Evolutionary conservation across 352 stramenopile species (phyloP).

Genomic region (Phytophthora fragariae): DNA sequence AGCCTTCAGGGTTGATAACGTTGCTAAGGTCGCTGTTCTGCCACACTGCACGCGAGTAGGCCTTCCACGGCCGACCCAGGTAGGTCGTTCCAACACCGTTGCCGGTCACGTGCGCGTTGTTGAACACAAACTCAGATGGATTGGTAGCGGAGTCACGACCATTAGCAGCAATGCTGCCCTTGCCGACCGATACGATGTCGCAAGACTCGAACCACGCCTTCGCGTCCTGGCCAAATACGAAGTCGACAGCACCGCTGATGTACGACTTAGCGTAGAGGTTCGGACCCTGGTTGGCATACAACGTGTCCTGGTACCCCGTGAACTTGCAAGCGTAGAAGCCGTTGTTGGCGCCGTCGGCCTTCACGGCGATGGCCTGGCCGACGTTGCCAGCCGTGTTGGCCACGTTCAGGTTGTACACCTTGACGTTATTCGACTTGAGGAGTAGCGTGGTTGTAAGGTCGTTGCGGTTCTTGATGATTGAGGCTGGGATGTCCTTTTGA

Average conservation of each 20-base stretch:
- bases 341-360: background rate
- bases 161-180: background rate
- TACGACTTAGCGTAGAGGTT: background rate
- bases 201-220: slow-evolving; percentile 2
- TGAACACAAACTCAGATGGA: background rate
- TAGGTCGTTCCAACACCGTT: background rate
- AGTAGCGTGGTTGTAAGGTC: background rate
- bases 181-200: background rate
- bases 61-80: slow-evolving; percentile 1
- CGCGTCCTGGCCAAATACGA: background rate
- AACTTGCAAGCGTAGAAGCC: background rate
- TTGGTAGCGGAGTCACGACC: background rate
- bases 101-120: background rate
- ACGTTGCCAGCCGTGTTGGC: background rate
- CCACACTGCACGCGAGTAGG: background rate
- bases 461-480: background rate
- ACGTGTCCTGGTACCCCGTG: background rate
- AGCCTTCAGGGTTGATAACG: background rate
- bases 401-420: slow-evolving; percentile 1
- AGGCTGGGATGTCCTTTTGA: background rate
- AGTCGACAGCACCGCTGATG: background rate
- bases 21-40: background rate
- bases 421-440: background rate
- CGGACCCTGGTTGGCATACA: background rate
- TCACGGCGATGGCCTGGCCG: background rate